Base-by-base conservation (phyloP, 768 basidiomycete genomes). In the Lentinula sp. region DNA sequence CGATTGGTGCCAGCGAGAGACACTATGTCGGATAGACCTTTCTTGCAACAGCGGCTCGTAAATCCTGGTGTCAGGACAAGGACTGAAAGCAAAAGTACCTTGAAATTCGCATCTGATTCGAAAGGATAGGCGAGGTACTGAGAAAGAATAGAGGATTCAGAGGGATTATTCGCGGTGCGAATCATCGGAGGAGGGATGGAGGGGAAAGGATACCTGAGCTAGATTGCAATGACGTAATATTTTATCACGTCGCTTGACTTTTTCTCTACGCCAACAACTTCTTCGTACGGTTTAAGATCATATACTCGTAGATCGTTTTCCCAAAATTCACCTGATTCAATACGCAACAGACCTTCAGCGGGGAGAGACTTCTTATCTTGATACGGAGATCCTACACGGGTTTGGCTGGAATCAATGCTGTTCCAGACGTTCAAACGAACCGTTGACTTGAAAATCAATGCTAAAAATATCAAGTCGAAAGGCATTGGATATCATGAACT, bases 11-110 rank as follows among this genome's bases (percentile, higher is more conserved):
- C 65, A 8, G 74, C 67, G 37, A 79, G 63, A 3, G 77, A 69
- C 6, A 85, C 63, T 35, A 91, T 81, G 59, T 79, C 81, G 62
- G 79, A 77, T 45, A 90, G 73, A 66, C 89, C 89, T 82, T 85
- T 82, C 88, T 90, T 81, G 66, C 64, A 65, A 63, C 58, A 63
- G 39, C 23, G 57, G 59, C 41, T 56, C 61, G 53, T 68, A 28
- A 64, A 58, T 18, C 16, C 12, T 42, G 39, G 10, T 12, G 16
- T 8, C 6, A 16, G 20, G 50, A 12, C 3, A 33, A 28, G 28
- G 59, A 36, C 39, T 39, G 28, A 46, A 52, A 61, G 36, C n/a
- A 20, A 42, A 52, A 74, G 54, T 68, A 88, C 87, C 79, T 87
- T 82, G 63, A 84, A 90, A 1, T 71, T 73, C 39, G 79, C 78